Base-by-base conservation (phyloP, 495 filamentous ascomycete species). In the Xylaria sp. region DNA sequence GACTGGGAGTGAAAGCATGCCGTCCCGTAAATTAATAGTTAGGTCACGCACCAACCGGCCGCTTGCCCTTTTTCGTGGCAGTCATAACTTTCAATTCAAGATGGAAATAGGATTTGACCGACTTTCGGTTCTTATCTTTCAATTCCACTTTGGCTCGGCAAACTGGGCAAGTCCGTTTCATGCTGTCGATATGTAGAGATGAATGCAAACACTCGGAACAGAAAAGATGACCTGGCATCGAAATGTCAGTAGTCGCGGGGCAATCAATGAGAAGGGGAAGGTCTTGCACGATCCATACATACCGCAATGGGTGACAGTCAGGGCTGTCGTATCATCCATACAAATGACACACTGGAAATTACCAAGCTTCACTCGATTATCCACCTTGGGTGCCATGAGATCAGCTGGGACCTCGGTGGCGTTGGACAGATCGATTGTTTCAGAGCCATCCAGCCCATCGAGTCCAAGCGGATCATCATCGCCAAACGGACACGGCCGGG, bases 271-370 rank as follows among this genome's bases (percentile, higher is more conserved):
- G 9, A 61, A 68, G 26, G 21, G 29, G 69, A 46, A 35, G 5
- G 14, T 21, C 26, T 37, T 8, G 41, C 26, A 44, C 6, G 21
- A 12, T 57, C 35, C 11, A 31, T 8, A 86, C 92, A 77, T 89
- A 96, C 94, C 94, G 78, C 94, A 97, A 73, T 90, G 85, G 2
- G 94, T 97, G 52, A 90, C 90, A 1, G 92, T 95, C 71, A 95
- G 78, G 76, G 92, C 85, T 24, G 85, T 90, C 4, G 87, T 89
- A 50, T 88, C 86, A 65, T 97, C 94, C 89, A 97, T 91, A 83
- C 94, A 97, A 62, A 97, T 93, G 37, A 94, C 91, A 71, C 94
- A 97, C 73, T 90, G 85, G 70, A 93, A 82, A 61, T 80, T 79
- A 68, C 87, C 82, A 62, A 92, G 69, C 74, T 86, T 87, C 62